A percentile compares a stretch with the other conserved stretches of the same genome.
These are phyloP conservation scores for Ceratobasidium papillatum DNA, from an alignment of 1,284 basidiomycete species.

Conservation along the genomic window DNA sequence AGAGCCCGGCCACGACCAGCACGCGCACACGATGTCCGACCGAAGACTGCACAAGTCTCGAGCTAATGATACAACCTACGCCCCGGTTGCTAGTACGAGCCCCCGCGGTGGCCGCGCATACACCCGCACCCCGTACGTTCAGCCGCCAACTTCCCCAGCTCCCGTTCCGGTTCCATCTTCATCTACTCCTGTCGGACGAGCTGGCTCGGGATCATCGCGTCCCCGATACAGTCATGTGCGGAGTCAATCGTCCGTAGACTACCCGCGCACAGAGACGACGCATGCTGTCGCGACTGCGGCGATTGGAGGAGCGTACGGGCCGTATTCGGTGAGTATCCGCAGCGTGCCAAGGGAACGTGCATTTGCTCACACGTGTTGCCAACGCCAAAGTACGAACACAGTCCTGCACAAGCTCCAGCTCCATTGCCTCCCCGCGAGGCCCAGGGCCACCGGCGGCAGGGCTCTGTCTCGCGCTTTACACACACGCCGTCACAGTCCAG, in stretches of 20 bases:
- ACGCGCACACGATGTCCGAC: constrained; percentile 16
- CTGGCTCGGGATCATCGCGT: constrained; percentile 4
- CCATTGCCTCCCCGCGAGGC: constrained; percentile 42
- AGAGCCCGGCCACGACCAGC: constrained; percentile 6
- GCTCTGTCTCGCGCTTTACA: constrained; percentile 33
- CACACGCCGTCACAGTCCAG: constrained; percentile 29
- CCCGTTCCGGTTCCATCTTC: constrained; percentile 33
- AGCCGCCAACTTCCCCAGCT: constrained; percentile 32
- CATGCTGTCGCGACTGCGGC: constrained; percentile 44
- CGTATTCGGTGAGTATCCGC: constrained; percentile 39
- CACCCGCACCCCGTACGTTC: constrained; percentile 24
- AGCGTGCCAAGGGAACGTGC: constrained; percentile 3
- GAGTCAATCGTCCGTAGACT: constrained; percentile 32
- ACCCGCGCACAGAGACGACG: constrained; percentile 38
- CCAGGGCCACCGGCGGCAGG: constrained; percentile 40
- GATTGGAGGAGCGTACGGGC: constrained; percentile 44
- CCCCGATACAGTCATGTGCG: constrained; percentile 28
- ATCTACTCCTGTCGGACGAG: constrained; percentile 15
- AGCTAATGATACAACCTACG: constrained; percentile 24
- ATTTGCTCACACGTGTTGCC: constrained; percentile 15
- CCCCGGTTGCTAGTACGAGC: constrained; percentile 25
- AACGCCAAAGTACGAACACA: constrained; percentile 20
- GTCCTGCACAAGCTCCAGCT: constrained; percentile 27
- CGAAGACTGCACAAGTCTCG: constrained; percentile 27
- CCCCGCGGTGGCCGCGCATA: constrained; percentile 30